Base-by-base conservation (phyloP, 140 eudicot species). In the Anethum foeniculum region DNA sequence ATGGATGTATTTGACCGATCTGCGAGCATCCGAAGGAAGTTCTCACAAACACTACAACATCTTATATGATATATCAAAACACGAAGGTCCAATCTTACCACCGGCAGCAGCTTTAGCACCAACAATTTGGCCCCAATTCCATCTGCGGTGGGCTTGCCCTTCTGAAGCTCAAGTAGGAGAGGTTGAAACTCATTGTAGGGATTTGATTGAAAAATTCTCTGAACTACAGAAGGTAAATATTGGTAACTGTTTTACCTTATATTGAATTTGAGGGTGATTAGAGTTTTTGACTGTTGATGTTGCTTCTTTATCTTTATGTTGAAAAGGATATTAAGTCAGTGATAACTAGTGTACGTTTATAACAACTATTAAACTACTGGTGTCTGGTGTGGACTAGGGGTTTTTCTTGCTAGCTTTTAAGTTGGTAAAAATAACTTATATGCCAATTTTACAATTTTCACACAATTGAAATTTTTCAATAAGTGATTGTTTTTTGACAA, bases 71-170 rank as follows among this genome's bases (percentile, higher is more conserved):
- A 87, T 96, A n/a, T 82, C 87, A 36, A 93, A 89, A 83, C 87
- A 89, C 62, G 89, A 85, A 16, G 96, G 96, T 49, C 91, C 96
- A 43, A 77, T 95, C 77, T 85, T 92, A 77, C 99, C 99, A 30
- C 98, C 98, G 64, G 99, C 99, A 36, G 99, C 99, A 21, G 98
- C 98, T 81, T 90, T 95, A 80, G 97, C 99, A 52, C 98, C 99
- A 47, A 95, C 99, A 5, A 71, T 95, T 46, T 95, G 99, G 99
- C 99, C 99, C 49, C 97, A 95, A 82, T 95, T 95, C 81, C 99
- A 92, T 84, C 96, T 96, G 82, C 88, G 99, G 80, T 96, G 97
- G 98, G 86, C 97, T 76, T 93, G 96, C 77, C 97, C 99, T 58
- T 82, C 89, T 49, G 97, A 91, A 87, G 91, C 96, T 52, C 96